Conservation (phyloP, 106 monocot species). For the Phalaenopsis aphrodite region DNA sequence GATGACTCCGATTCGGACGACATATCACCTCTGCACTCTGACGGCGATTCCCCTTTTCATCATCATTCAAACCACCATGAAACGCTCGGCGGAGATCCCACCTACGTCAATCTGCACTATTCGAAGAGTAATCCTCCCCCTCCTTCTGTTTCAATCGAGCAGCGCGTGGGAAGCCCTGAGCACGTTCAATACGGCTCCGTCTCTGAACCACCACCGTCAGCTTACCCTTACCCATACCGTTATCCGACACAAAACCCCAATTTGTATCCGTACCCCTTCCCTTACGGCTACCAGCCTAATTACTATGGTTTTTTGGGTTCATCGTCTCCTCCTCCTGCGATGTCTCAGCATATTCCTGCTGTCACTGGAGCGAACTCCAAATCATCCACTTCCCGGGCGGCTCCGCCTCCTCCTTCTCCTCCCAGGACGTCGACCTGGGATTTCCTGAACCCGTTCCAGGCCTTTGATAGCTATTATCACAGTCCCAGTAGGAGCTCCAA, state of each 20-base stretch:
- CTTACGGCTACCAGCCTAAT: slow-evolving; percentile 8
- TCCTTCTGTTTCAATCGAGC: slow-evolving; percentile 41
- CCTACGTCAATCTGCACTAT: slow-evolving; percentile 28
- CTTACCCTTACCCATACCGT: neutral
- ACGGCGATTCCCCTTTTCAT: slow-evolving; percentile 14
- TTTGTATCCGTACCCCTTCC: slow-evolving; percentile 4
- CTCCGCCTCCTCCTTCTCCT: slow-evolving; percentile 71
- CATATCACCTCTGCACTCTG: slow-evolving; percentile 43
- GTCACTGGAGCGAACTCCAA: neutral
- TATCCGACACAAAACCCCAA: slow-evolving; percentile 3
- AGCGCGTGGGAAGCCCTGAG: slow-evolving; percentile 12
- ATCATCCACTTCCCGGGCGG: slow-evolving; percentile 16
- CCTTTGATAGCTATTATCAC: slow-evolving; percentile 41
- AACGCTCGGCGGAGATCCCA: neutral
- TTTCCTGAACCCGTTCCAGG: slow-evolving; percentile 73
- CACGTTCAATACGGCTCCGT: slow-evolving; percentile 10
- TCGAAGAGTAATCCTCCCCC: slow-evolving; percentile 39
- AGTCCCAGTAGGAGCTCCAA: slow-evolving; percentile 70
- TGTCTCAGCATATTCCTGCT: slow-evolving; percentile 5
- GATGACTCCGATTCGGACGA: slow-evolving; percentile 28
- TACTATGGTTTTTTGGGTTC: slow-evolving; percentile 35
- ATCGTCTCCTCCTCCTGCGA: slow-evolving; percentile 16
- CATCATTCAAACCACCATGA: neutral
- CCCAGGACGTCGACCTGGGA: slow-evolving; percentile 69
- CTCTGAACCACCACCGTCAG: neutral